phyloP scores from a whole-genome alignment of 805 yeast genomes.

The Metschnikowia anglica region DNA sequence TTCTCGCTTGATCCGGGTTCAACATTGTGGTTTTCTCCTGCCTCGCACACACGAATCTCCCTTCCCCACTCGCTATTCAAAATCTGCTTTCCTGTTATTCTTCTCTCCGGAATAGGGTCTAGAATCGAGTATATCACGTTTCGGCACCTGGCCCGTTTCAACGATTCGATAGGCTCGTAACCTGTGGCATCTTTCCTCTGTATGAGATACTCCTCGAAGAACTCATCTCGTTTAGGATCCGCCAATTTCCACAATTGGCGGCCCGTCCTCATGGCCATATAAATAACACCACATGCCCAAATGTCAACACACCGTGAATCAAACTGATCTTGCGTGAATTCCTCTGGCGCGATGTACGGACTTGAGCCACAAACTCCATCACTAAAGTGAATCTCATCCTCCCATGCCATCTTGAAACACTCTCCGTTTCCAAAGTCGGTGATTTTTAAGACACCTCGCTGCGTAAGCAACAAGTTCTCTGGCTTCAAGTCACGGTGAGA shows the following conservation, averaged over 20 bases:
- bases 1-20: slow-evolving; percentile 2
- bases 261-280: slow-evolving; percentile 94
- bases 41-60: slow-evolving; percentile 76
- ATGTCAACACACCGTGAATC: slow-evolving; percentile 83
- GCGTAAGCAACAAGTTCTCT: slow-evolving; percentile 74
- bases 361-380: slow-evolving; percentile 82
- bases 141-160: slow-evolving; percentile 85
- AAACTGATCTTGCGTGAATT: slow-evolving; percentile 60
- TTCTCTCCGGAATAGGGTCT: slow-evolving; percentile 85
- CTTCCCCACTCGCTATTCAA: slow-evolving; percentile 95
- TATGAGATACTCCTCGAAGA: slow-evolving; percentile 67
- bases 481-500: slow-evolving; percentile 90
- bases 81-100: slow-evolving; percentile 86
- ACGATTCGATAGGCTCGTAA: slow-evolving; percentile 83
- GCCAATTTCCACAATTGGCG: slow-evolving; percentile 91
- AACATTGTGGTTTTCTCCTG: slow-evolving; percentile 44
- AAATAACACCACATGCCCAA: slow-evolving; percentile 92
- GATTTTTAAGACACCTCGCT: slow-evolving; percentile 70
- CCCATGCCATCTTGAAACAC: slow-evolving; percentile 86
- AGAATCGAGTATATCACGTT: slow-evolving; percentile 90
- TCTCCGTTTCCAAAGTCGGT: slow-evolving; percentile 89
- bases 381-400: slow-evolving; percentile 62
- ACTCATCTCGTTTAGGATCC: slow-evolving; percentile 69
- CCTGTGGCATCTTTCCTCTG: slow-evolving; percentile 83
- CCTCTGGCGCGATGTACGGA: slow-evolving; percentile 92